Conservation (phyloP, 495 filamentous ascomycete species). For the Sabuloglossum arenarium region DNA sequence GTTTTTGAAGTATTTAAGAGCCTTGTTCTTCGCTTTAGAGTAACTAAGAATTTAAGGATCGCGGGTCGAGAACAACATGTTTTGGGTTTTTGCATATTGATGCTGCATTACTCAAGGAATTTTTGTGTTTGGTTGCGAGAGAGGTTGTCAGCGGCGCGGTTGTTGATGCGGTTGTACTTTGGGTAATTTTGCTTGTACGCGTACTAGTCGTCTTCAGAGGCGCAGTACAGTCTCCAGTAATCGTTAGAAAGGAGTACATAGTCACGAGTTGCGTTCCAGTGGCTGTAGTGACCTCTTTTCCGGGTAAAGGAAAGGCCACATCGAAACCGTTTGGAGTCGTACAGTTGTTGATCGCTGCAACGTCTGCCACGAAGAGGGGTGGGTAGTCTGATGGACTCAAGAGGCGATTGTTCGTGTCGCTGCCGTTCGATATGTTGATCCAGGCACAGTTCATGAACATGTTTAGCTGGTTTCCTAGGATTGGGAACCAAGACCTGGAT, state of each 20-base stretch:
- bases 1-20: too few species aligned
- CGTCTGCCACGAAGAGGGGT: constrained; percentile 35
- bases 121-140: too few species aligned
- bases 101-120: too few species aligned
- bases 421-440: constrained; percentile 25
- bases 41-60: too few species aligned
- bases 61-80: too few species aligned
- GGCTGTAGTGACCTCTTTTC: not conserved
- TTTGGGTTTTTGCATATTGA: too few species aligned
- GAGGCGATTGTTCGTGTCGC: not conserved
- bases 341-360: constrained; percentile 17
- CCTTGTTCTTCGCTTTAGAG: too few species aligned
- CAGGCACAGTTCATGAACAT: constrained; percentile 47
- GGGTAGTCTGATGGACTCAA: constrained; percentile 23
- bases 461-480: constrained; percentile 11
- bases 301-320: not conserved
- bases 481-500: not conserved
- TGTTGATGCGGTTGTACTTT: too few species aligned
- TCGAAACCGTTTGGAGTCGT: not conserved
- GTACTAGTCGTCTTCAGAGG: too few species aligned
- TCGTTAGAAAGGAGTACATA: not conserved
- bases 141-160: too few species aligned
- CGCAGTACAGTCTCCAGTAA: not conserved
- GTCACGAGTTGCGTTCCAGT: not conserved
- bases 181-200: too few species aligned